Evolutionary conservation across 1,284 basidiomycete species (phyloP), one percentile per base, ranked within the genome.

Genomic region (Megacollybia platyphylla): DNA sequence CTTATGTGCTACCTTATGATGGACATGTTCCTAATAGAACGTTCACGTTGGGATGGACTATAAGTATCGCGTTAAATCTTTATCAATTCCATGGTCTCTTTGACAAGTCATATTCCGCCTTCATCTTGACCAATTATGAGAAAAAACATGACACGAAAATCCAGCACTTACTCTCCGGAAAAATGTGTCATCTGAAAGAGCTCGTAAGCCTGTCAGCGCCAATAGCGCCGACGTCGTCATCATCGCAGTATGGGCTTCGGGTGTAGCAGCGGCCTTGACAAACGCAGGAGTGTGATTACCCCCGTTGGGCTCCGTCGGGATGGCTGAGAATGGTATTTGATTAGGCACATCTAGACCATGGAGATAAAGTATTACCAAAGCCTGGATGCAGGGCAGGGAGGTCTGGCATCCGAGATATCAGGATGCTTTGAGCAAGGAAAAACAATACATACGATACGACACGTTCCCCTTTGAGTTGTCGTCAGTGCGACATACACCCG

Each of bases 231-330:
- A 68, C 20, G 77, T 58, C 9, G 60, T 56, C 51, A 87, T 64
- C 29, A 73, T 71, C 9, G 70, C 68, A 34, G 65, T 58, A 52
- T 87, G 84, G 9, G 84, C 80, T 47, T 75, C 73, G 36, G 61
- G 57, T 13, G 71, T 76, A 28, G 64, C 63, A 13, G 82, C 76
- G 11, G 81, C 70, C 18, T 61, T 57, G 5, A 80, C 65, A 54
- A 86, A 87, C 1, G 63, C 72, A 4, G 69, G 61, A 0, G 82
- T 83, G 47, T 85, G 81, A 49, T 86, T 86, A 8, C 74, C 76
- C 28, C 79, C 78, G 32, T 67, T 57, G 3, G 66, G 67, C 42
- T 63, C 60, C 2, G 79, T 80, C 9, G 81, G 79, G 44, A 86
- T 85, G 8, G 76, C 82, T 83, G 48, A 13, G 32, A 44, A 24